Base-by-base conservation (phyloP, 257 asterid genomes). In the Craterostigma plantagineum region DNA sequence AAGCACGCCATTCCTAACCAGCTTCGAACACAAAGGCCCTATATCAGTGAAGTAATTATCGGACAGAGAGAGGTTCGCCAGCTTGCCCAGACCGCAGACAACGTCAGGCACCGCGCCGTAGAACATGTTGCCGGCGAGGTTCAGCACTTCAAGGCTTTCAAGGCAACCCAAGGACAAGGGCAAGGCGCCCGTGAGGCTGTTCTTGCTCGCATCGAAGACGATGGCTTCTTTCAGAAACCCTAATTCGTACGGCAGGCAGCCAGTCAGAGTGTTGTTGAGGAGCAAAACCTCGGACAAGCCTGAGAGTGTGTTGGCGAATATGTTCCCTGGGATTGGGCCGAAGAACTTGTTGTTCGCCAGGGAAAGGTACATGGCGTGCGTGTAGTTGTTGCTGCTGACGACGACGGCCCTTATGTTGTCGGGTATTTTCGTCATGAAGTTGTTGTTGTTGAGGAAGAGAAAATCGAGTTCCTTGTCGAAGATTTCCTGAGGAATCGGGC, bases 281-380 rank as follows among this genome's bases (percentile, higher is more conserved):
- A 81, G 69, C 23, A 77, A 18, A 14, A 75, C 54, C 41, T 81
- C 94, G 0, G 73, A 50, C 1, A 70, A 10, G 0, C 60, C 54
- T 4, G 66, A 18, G 34, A 72, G 46, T 34, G 58, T 6, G 4
- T 6, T 53, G 35, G 45, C 53, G 14, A 49, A 43, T 9, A 81
- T 57, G 18, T 59, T 44, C 10, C 56, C 61, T 5, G 94, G 84
- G 56, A 81, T 75, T 1, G 83, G 75, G 8, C 94, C 94, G 46
- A 67, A 69, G 53, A 81, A 59, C 27, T 47, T 67, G 73, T 81
- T 81, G 52, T 81, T 75, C 51, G 94, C 84, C 13, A 81, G 36
- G 5, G 92, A 69, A 2, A 81, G 87, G 16, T 62, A 77, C 11
- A 45, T 4, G 7, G 69, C 36, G 9, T 38, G 68, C 16, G 34